phyloP scores from a whole-genome alignment of 73 alveolate genomes.

The Uronychia setigera region DNA sequence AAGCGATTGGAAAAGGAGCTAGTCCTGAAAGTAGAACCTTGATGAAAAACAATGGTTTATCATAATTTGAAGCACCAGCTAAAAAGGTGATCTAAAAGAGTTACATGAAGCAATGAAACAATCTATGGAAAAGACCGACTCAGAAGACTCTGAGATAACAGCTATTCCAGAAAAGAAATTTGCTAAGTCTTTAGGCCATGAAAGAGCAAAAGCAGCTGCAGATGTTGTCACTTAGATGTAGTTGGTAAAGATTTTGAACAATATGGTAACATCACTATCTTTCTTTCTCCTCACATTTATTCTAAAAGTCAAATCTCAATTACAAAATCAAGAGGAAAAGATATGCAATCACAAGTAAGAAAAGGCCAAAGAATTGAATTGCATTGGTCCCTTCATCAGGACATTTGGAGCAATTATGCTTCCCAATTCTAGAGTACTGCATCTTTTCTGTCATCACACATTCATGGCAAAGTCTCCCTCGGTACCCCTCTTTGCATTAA shows the following conservation, averaged over 20 bases:
- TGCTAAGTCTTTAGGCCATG: conserved; percentile 1
- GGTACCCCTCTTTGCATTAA: not conserved
- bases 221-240: conserved; percentile 3
- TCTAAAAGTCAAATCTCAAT: not conserved
- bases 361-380: not conserved
- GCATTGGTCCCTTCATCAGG: not conserved
- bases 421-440: not conserved
- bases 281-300: not conserved
- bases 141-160: not conserved
- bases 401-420: not conserved
- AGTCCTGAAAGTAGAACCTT: not conserved
- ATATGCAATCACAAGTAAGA: not conserved
- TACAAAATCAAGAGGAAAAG: not conserved
- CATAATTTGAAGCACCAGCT: not conserved
- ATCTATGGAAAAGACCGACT: not conserved
- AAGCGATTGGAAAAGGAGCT: not conserved
- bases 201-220: not conserved
- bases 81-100: not conserved
- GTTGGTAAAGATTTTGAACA: conserved; percentile 7
- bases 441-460: not conserved
- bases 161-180: not conserved
- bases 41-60: not conserved
- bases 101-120: conserved; percentile 7
- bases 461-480: not conserved
- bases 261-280: not conserved